Conservation (phyloP, 176 grass and related monocot genomes). For the Oryza nivara region DNA sequence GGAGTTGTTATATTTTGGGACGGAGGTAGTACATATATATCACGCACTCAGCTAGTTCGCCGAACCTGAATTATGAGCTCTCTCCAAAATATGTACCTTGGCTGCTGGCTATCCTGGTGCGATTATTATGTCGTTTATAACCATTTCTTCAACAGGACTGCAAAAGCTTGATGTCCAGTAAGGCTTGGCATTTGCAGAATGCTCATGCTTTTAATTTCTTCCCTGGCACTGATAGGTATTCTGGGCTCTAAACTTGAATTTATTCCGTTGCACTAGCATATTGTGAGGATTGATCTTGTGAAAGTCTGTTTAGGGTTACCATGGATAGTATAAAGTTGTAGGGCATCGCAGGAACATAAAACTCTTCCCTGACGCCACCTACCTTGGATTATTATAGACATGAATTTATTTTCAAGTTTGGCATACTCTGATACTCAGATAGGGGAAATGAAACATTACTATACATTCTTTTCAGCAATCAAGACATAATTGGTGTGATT, state of each 20-base stretch:
- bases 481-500: not conserved
- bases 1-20: too few species aligned
- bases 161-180: slow-evolving; percentile 70
- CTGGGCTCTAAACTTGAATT: not conserved
- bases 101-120: not conserved
- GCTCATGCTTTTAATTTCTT: slow-evolving; percentile 99
- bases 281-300: not conserved
- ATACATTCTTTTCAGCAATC: not conserved
- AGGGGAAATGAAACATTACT: not conserved
- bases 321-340: slow-evolving; percentile 1
- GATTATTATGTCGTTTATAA: slow-evolving; percentile 35
- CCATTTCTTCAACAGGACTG: slow-evolving; percentile 72
- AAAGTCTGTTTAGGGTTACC: slow-evolving; percentile 6
- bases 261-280: not conserved
- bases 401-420: not conserved
- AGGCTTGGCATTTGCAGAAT: slow-evolving; percentile 90
- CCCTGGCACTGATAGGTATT: slow-evolving; percentile 93
- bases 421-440: not conserved
- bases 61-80: slow-evolving; percentile 20
- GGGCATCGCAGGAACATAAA: slow-evolving; percentile 6
- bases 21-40: not conserved
- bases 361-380: not conserved
- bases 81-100: slow-evolving; percentile 15
- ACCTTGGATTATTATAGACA: slow-evolving; percentile 14
- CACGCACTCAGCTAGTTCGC: not conserved